Evolutionary conservation across 2,329 filamentous ascomycete species (phyloP), one percentile per base, ranked within the genome.

Genomic region (Phaeosphaeriaceae sp.): DNA sequence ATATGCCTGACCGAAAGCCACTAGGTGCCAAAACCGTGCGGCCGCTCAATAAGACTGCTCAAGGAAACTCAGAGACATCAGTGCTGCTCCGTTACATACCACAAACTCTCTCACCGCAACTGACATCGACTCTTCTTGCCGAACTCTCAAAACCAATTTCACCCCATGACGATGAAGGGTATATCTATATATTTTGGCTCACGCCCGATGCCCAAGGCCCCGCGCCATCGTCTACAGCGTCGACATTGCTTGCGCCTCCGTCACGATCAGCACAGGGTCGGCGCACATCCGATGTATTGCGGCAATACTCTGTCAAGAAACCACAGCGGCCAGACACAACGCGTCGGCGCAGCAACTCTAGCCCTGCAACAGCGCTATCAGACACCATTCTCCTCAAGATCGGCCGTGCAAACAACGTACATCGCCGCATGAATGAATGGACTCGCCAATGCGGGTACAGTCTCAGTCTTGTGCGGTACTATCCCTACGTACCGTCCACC

Each of bases 121-220:
- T 85, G 0, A 79, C 89, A 0, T 87, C 90, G 0, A 76, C 80
- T 4, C 80, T 97, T 3, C 81, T 93, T 51, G 79, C 87, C 2
- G 92, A 97, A 72, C 80, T 97, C 8, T 84, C 74, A 69, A 94
- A 83, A 78, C 91, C 80, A 1, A 83, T 92, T 37, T 92, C 90
- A 0, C 78, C 84, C 17, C 77, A 81, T 45, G 90, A 94, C 58
- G 90, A 95, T 61, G 68, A 69, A 40, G 94, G 94, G 30, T 99
- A 94, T 76, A 97, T 99, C 60, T 99, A 99, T 81, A 96, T 99
- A 74, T 99, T 97, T 80, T 97, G 93, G 92, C 81, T 97, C 17
- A 97, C 91, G 0, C 58, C 68, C 8, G 86, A 91, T 26, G 79
- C 83, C 29, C 81, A 80, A 2, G 75, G 83, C 6, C 70, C 79